Conservation (phyloP, 2,329 filamentous ascomycete species). For the Dothidotthia symphoricarpi region DNA sequence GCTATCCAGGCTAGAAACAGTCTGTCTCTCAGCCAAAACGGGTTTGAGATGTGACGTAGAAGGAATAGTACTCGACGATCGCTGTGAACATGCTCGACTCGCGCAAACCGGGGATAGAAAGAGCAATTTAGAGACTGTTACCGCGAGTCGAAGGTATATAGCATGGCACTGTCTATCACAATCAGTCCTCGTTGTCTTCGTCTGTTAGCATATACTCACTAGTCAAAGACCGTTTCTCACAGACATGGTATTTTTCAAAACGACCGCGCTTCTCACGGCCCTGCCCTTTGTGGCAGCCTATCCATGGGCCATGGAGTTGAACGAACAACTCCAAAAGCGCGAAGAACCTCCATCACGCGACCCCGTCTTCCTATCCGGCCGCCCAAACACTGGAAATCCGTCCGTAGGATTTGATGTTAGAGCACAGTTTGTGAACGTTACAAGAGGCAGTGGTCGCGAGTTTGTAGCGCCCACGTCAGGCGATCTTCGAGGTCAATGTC, state of each 20-base stretch:
- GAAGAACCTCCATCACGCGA: conserved; percentile 12
- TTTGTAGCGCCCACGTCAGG: conserved; percentile 4
- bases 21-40: too few relatives aligned
- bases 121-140: too few relatives aligned
- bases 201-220: not conserved
- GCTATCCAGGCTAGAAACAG: too few relatives aligned
- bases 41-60: too few relatives aligned
- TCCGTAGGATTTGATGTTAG: conserved; percentile 5
- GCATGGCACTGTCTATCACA: too few relatives aligned
- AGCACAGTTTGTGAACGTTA: conserved; percentile 12
- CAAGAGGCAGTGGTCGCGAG: conserved; percentile 9
- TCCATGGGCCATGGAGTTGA: conserved; percentile 16
- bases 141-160: too few relatives aligned
- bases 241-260: conserved; percentile 1
- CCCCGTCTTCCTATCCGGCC: conserved; percentile 8
- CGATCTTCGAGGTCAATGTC: conserved; percentile 30
- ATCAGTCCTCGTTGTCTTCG: too few relatives aligned
- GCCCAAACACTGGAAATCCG: conserved; percentile 11
- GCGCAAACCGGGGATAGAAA: too few relatives aligned
- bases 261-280: conserved; percentile 3
- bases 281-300: conserved; percentile 11
- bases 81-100: too few relatives aligned
- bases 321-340: conserved; percentile 8
- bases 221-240: not conserved
- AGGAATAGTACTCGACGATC: too few relatives aligned